phyloP scores from a whole-genome alignment of 2,329 filamentous ascomycete species.

The Diaporthe nobilis region DNA sequence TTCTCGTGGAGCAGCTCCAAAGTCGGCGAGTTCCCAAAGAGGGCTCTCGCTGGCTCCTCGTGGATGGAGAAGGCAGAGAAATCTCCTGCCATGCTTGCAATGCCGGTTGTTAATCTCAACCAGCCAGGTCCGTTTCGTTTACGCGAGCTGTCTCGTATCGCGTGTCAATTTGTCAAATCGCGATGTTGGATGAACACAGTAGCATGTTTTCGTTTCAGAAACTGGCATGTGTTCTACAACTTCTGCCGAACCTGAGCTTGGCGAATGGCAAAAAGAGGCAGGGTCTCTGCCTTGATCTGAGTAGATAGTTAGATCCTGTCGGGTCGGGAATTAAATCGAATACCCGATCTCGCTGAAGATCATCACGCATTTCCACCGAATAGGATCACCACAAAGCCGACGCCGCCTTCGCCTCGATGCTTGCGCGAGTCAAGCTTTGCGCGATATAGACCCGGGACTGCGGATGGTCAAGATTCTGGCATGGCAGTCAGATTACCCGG shows the following conservation, averaged over 20 bases:
- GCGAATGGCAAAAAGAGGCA: background rate
- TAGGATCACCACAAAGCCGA: background rate
- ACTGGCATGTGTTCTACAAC: background rate
- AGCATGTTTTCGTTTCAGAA: background rate
- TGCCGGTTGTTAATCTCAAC: background rate
- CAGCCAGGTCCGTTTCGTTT: background rate
- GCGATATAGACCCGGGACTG: background rate
- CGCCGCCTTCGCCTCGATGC: background rate
- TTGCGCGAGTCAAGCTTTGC: constrained; percentile 2
- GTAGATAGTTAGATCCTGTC: background rate
- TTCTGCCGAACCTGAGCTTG: background rate
- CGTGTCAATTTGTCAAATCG: background rate
- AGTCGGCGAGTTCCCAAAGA: constrained; percentile 54
- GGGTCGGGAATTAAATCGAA: background rate
- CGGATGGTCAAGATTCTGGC: background rate
- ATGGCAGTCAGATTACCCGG: background rate
- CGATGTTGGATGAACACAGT: background rate
- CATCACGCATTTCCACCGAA: background rate
- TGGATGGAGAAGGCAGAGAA: constrained; percentile 30
- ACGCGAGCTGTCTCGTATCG: too few relatives aligned
- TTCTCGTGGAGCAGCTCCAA: constrained; percentile 56
- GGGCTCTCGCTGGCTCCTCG: constrained; percentile 35
- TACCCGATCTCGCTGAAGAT: background rate
- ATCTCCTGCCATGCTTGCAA: constrained; percentile 2
- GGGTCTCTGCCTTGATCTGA: background rate